Conservation (phyloP, 2,329 filamentous ascomycete genomes). For the Chrysosporium keratinophilum region DNA sequence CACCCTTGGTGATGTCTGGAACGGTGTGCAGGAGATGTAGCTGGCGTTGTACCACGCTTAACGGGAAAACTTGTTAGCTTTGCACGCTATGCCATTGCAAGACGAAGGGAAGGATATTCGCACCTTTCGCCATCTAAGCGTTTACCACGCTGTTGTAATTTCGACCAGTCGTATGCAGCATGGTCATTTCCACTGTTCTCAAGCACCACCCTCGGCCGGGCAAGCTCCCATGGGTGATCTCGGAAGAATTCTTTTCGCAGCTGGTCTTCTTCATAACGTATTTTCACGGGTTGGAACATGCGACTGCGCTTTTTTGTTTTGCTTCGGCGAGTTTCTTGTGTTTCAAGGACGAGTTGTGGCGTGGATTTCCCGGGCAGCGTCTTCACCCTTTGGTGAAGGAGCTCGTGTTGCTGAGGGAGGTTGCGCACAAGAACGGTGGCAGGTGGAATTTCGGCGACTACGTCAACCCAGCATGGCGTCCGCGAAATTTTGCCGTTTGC, state of each 20-base stretch:
- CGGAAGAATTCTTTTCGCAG: conserved; percentile 74
- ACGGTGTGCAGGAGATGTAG: conserved; percentile 66
- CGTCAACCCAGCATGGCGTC: conserved; percentile 45
- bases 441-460: conserved; percentile 49
- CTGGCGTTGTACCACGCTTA: conserved; percentile 84
- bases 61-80: conserved; percentile 3
- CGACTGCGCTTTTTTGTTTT: conserved; percentile 56
- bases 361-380: conserved; percentile 18
- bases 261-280: conserved; percentile 73
- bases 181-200: conserved; percentile 78
- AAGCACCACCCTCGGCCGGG: conserved; percentile 71
- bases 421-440: conserved; percentile 50
- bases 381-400: conserved; percentile 30
- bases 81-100: neutral
- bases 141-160: conserved; percentile 61
- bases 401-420: conserved; percentile 39
- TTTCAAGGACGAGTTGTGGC: conserved; percentile 30
- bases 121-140: conserved; percentile 77
- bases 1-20: conserved; percentile 47
- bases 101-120: conserved; percentile 18
- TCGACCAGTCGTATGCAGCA: conserved; percentile 68
- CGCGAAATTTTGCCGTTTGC: conserved; percentile 27
- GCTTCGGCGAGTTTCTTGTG: conserved; percentile 25
- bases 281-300: conserved; percentile 67
- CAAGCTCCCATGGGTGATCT: conserved; percentile 96